Evolutionary conservation across 2,329 filamentous ascomycete genomes (phyloP).

Genomic region (Neofusicoccum umdonicola): DNA sequence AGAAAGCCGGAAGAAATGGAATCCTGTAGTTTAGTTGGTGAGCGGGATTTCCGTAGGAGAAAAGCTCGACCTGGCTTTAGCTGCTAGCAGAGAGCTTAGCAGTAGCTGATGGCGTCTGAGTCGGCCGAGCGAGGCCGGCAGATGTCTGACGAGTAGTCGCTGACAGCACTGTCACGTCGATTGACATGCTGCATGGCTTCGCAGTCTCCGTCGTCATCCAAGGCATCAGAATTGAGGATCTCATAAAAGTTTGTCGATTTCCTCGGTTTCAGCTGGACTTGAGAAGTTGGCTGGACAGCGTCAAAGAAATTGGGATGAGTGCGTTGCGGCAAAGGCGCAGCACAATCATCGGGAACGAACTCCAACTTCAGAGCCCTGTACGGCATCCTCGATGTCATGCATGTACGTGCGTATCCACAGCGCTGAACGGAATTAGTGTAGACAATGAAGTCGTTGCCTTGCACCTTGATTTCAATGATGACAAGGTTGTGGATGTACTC

Average conservation of each 20-base stretch:
- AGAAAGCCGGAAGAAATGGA: too few species aligned
- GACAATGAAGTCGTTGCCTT: constrained; percentile 62
- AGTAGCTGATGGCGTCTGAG: neutral
- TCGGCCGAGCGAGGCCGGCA: neutral
- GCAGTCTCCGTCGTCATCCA: constrained; percentile 21
- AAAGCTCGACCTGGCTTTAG: constrained; percentile 19
- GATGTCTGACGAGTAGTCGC: neutral
- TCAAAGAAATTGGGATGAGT: neutral
- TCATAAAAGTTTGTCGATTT: constrained; percentile 30
- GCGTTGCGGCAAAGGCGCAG: constrained; percentile 24
- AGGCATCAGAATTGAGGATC: constrained; percentile 29
- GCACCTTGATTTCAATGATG: constrained; percentile 61
- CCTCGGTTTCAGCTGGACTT: neutral
- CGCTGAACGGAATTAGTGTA: constrained; percentile 75
- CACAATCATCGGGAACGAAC: constrained; percentile 72
- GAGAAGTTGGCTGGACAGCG: neutral
- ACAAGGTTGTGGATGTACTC: constrained; percentile 80
- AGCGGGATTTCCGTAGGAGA: too few species aligned
- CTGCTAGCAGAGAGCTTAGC: neutral
- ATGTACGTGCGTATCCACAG: constrained; percentile 71
- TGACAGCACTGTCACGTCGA: neutral
- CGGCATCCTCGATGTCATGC: constrained; percentile 66
- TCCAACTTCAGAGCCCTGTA: constrained; percentile 72
- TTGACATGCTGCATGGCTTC: neutral
- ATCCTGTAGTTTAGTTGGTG: too few species aligned